Evolutionary conservation across 2,329 filamentous ascomycete species (phyloP), one percentile per base, ranked within the genome.

Genomic region (Venturia effusa): DNA sequence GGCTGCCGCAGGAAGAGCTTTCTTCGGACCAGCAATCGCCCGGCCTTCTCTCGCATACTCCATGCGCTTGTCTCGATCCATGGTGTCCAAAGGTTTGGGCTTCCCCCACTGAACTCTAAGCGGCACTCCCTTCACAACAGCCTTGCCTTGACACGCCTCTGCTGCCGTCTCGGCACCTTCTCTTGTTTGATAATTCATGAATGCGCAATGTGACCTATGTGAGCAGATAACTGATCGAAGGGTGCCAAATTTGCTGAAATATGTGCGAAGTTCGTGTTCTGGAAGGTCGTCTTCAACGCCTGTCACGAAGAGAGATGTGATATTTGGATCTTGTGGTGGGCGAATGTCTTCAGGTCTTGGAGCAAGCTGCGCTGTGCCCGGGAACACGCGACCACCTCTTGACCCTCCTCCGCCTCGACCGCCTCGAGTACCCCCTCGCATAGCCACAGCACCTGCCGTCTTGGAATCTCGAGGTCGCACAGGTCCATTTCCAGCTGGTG

Each of bases 251-350:
- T 84, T 84, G 66, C 90, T 86, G 79, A 99, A 99, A 75, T 95
- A 94, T 2, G 91, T 88, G 59, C 94, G 89, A 32, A 99, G 81
- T 70, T 92, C 92, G 76, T 92, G 87, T 75, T 99, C 94, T 1
- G 93, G 92, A 7, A 99, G 81, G 71, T 99, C 94, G 72, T 99
- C 94, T 75, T 99, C 94, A 1, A 99, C 86, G 10, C 94, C 95
- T 0, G 93, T 97, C 37, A 97, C 83, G 72, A 99, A 99, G 0
- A 99, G 83, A 0, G 93, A 97, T 70, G 90, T 96, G 72, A 99
- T 88, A 66, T 90, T 94, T 64, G 80, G 83, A 71, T 99, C 93
- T 3, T 84, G 78, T 0, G 94, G 95, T 0, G 94, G 94, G 2
- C 88, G 76, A 76, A 92, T 95, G 75, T 99, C 94, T 71, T 90